phyloP scores from a whole-genome alignment of 73 alveolate species.

The Diophrys appendiculata region DNA sequence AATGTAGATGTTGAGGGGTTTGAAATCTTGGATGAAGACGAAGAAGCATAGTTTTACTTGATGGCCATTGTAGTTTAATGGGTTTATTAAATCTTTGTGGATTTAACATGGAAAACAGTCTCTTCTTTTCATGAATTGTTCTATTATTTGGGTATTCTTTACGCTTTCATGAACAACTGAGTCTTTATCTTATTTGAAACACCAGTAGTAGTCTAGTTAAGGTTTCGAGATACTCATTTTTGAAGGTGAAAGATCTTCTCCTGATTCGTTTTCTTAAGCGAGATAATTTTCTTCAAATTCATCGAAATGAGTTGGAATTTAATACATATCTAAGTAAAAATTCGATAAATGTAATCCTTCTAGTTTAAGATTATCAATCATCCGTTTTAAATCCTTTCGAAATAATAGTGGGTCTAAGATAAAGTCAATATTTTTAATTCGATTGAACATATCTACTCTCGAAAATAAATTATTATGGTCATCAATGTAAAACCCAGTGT shows the following conservation, averaged over 20 bases:
- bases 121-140: slow-evolving; percentile 13
- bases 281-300: not conserved
- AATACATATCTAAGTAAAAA: not conserved
- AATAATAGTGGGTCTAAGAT: not conserved
- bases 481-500: not conserved
- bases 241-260: too few species aligned
- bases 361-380: not conserved
- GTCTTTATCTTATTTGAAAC: not conserved
- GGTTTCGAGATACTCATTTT: too few species aligned
- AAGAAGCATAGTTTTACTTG: not conserved
- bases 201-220: not conserved
- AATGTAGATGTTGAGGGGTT: not conserved
- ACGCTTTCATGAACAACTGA: not conserved
- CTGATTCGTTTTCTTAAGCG: too few species aligned
- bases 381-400: not conserved
- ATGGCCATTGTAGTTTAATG: not conserved
- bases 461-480: not conserved
- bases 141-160: not conserved
- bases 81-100: not conserved
- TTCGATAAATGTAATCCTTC: not conserved
- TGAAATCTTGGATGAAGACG: not conserved
- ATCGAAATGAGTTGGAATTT: not conserved
- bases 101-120: not conserved
- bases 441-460: not conserved
- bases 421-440: not conserved